phyloP scores from a whole-genome alignment of 805 yeast genomes.

The Ogataea zsoltii region DNA sequence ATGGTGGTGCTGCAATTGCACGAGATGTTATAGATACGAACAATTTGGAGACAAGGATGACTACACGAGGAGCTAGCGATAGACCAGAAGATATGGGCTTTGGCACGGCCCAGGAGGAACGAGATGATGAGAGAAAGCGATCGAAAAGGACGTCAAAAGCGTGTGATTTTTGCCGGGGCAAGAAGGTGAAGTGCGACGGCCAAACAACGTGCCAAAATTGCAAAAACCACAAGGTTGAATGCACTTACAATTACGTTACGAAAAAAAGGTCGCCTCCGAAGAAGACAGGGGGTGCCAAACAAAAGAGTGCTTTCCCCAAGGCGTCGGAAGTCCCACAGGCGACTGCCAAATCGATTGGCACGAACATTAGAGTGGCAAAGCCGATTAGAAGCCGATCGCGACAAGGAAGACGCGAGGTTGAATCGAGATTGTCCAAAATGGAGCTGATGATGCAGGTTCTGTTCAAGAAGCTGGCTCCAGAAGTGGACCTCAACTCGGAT shows the following conservation, averaged over 20 bases:
- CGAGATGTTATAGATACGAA: too few relatives aligned
- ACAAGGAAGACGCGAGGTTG: constrained; percentile 13
- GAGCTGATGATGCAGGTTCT: constrained; percentile 36
- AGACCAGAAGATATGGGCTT: background rate
- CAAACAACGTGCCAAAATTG: constrained; percentile 44
- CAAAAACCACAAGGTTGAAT: constrained; percentile 32
- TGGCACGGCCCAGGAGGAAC: background rate
- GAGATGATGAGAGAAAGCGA: constrained; percentile 3
- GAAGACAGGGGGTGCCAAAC: background rate
- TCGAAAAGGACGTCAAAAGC: constrained; percentile 42
- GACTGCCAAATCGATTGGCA: too few relatives aligned
- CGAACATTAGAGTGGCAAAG: too few relatives aligned
- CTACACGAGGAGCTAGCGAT: background rate
- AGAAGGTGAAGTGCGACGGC: constrained; percentile 56
- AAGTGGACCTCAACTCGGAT: background rate
- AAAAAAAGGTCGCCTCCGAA: constrained; percentile 26
- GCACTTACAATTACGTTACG: constrained; percentile 39
- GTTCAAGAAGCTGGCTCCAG: constrained; percentile 23
- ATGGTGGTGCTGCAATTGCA: too few relatives aligned
- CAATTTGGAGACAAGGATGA: background rate
- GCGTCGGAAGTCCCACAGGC: too few relatives aligned
- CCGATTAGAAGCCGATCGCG: background rate
- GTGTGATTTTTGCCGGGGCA: constrained; percentile 49
- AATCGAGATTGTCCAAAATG: constrained; percentile 34
- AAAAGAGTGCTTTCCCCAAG: too few relatives aligned